Evolutionary conservation across 192 early-diverging fungal species (phyloP).

Genomic region (Coemansia sp.): DNA sequence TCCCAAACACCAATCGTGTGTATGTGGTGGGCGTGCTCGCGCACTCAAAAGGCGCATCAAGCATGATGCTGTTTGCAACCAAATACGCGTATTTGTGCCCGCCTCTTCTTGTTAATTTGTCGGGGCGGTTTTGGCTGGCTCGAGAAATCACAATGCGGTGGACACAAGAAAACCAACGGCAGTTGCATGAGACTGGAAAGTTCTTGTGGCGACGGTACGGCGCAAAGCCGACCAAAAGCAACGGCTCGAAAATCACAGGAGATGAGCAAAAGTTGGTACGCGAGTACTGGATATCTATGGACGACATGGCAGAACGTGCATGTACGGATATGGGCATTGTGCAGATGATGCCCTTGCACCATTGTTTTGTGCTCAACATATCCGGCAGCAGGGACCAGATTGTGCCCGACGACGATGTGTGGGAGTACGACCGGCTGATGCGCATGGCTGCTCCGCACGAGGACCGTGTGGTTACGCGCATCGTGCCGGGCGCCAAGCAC

Average conservation of each 20-base stretch:
- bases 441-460: constrained; percentile 10
- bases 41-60: constrained; percentile 59
- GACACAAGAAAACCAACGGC: constrained; percentile 40
- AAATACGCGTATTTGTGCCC: constrained; percentile 41
- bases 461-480: constrained; percentile 14
- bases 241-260: constrained; percentile 13
- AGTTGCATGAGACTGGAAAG: constrained; percentile 37
- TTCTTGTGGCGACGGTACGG: constrained; percentile 56
- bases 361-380: constrained; percentile 49
- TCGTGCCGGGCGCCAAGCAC: constrained; percentile 31
- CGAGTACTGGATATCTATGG: constrained; percentile 40
- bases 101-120: constrained; percentile 47
- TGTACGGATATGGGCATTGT: constrained; percentile 54
- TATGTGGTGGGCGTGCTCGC: constrained; percentile 47
- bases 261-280: neutral
- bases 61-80: constrained; percentile 53
- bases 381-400: constrained; percentile 53
- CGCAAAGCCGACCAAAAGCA: constrained; percentile 7
- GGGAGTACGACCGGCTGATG: constrained; percentile 48
- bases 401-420: constrained; percentile 52
- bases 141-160: constrained; percentile 49
- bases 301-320: constrained; percentile 30
- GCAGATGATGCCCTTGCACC: constrained; percentile 37
- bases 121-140: constrained; percentile 56
- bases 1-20: neutral